These are phyloP conservation scores for Haematococcus lacustris DNA, from an alignment of 139 green algal species.

Conservation along the genomic window DNA sequence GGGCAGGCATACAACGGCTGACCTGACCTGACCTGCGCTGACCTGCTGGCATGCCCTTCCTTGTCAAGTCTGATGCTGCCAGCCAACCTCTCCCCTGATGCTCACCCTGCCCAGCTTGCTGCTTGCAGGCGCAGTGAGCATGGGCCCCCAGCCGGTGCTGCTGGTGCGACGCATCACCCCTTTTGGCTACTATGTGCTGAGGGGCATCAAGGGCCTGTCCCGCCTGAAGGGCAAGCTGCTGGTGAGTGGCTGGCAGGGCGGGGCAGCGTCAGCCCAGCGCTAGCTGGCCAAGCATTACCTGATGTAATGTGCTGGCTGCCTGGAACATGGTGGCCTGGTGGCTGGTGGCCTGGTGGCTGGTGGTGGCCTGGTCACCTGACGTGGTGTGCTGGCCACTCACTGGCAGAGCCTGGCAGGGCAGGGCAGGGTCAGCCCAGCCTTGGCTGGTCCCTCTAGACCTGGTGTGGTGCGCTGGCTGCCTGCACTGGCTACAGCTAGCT, in stretches of 20 bases:
- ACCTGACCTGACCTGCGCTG: too few species aligned
- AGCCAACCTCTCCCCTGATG: background rate
- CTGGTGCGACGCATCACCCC: conserved; percentile 8
- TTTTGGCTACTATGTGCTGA: conserved; percentile 12
- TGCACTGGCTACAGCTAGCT: background rate
- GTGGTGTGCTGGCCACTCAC: too few species aligned
- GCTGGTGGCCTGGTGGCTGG: conserved; percentile 2
- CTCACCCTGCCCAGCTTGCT: background rate
- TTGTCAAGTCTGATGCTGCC: background rate
- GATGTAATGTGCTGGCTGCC: background rate
- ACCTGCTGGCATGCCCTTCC: background rate
- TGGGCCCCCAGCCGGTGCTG: background rate
- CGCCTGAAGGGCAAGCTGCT: conserved; percentile 7
- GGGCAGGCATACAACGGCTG: too few species aligned
- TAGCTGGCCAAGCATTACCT: background rate
- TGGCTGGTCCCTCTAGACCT: background rate
- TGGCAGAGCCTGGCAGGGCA: too few species aligned
- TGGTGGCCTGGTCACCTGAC: too few species aligned
- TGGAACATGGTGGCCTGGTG: background rate
- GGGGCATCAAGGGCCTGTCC: conserved; percentile 9
- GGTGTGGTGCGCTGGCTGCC: background rate
- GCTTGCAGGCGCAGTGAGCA: conserved; percentile 3
- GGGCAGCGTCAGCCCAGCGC: background rate
- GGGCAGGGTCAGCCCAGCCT: background rate
- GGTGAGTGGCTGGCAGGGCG: background rate